A percentile compares a stretch with the other conserved stretches of the same genome.
Conservation (phyloP, 495 filamentous ascomycete genomes). For the Aspergillus ostianus region DNA sequence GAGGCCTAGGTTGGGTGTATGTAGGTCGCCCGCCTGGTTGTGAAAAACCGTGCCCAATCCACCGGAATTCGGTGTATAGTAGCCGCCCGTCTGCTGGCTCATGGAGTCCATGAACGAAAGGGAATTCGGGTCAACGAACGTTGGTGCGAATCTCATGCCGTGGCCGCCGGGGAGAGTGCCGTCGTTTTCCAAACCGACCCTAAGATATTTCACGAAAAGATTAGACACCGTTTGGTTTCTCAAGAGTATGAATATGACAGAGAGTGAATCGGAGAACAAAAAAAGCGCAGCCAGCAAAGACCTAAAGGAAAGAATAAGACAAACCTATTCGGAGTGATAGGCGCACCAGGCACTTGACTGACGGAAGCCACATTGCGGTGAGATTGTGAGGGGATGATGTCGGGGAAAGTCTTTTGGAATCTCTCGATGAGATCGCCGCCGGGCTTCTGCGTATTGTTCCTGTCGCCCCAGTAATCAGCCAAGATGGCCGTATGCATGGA, state of each 20-base stretch:
- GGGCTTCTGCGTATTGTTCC: constrained; percentile 65
- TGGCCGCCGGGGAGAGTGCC: constrained; percentile 64
- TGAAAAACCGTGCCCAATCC: constrained; percentile 82
- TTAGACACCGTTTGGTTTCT: not conserved
- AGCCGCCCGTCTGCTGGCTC: constrained; percentile 74
- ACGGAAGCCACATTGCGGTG: constrained; percentile 10
- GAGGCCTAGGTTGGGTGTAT: constrained; percentile 75
- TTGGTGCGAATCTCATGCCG: constrained; percentile 86
- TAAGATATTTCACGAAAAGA: constrained; percentile 17
- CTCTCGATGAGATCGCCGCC: constrained; percentile 76
- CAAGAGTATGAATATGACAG: not conserved
- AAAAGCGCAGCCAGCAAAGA: not conserved
- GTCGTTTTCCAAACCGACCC: constrained; percentile 44
- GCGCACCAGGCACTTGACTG: constrained; percentile 10
- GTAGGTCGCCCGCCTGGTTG: constrained; percentile 82
- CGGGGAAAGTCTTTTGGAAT: constrained; percentile 78
- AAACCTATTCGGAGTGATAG: constrained; percentile 31
- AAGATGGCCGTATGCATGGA: not conserved
- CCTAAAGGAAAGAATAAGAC: not conserved
- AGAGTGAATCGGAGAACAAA: not conserved
- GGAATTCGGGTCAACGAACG: constrained; percentile 79
- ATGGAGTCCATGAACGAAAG: constrained; percentile 75
- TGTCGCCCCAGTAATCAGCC: not conserved
- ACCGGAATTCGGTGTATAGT: constrained; percentile 86
- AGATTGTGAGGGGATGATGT: constrained; percentile 47